phyloP scores from a whole-genome alignment of 1,284 basidiomycete species.

The Apiotrichum sp. region DNA sequence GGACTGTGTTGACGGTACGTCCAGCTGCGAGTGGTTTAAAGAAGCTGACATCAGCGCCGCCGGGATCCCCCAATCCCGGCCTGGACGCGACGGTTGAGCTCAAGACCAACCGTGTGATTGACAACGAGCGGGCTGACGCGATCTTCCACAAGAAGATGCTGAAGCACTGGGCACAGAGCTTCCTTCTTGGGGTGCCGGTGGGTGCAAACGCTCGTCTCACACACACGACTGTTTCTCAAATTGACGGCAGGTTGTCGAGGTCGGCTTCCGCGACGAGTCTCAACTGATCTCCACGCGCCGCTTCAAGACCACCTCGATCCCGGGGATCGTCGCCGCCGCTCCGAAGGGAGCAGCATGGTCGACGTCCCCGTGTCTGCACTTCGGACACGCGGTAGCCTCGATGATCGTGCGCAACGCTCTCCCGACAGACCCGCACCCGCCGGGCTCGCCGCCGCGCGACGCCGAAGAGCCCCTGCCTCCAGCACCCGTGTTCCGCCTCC shows the following conservation, averaged over 20 bases:
- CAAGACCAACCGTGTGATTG: constrained; percentile 81
- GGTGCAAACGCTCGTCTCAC: constrained; percentile 30
- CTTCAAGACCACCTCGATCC: constrained; percentile 67
- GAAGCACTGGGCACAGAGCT: constrained; percentile 94
- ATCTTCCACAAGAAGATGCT: constrained; percentile 89
- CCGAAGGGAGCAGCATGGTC: constrained; percentile 23
- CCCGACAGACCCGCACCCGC: constrained; percentile 27
- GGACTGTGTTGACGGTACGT: constrained; percentile 74
- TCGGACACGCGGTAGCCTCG: constrained; percentile 31
- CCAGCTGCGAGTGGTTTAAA: not conserved
- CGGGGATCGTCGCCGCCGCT: constrained; percentile 28
- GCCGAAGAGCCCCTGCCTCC: constrained; percentile 23
- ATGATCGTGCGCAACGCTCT: constrained; percentile 31
- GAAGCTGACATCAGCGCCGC: constrained; percentile 10
- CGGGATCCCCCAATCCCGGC: constrained; percentile 32
- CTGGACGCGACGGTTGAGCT: constrained; percentile 66
- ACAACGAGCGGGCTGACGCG: constrained; percentile 60
- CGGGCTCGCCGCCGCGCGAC: not conserved
- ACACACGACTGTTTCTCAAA: not conserved
- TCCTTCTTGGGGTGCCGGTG: constrained; percentile 82
- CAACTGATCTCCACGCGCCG: constrained; percentile 61
- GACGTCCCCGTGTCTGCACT: constrained; percentile 31
- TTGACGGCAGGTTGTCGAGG: constrained; percentile 64
- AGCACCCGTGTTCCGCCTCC: constrained; percentile 35
- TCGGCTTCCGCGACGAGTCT: constrained; percentile 80